Evolutionary conservation across 2,329 filamentous ascomycete genomes (phyloP).

Genomic region (Fusarium clavum): DNA sequence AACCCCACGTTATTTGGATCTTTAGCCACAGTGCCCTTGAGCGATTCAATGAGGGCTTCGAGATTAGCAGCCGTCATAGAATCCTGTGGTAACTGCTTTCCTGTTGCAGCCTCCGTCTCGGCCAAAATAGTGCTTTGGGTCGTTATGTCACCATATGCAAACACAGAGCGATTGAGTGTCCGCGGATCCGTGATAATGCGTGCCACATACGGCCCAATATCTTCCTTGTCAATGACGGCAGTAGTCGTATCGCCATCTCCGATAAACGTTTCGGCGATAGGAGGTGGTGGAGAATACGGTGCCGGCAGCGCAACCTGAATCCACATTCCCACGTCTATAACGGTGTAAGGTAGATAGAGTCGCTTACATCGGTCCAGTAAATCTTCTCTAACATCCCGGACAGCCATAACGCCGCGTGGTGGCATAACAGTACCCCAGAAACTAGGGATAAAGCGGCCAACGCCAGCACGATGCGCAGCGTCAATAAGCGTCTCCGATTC

Average conservation of each 20-base stretch:
- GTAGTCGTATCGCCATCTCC: conserved; percentile 51
- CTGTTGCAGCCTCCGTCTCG: background rate
- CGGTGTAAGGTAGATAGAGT: background rate
- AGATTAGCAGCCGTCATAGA: background rate
- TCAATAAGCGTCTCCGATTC: background rate
- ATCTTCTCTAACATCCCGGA: background rate
- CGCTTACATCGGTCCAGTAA: background rate
- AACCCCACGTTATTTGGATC: background rate
- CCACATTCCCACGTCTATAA: background rate
- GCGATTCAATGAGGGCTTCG: background rate
- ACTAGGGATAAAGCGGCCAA: background rate
- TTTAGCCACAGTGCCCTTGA: background rate
- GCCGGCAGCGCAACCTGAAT: background rate
- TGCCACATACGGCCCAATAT: conserved; percentile 64
- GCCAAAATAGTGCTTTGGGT: conserved; percentile 48
- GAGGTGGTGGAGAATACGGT: background rate
- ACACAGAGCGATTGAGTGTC: conserved; percentile 64
- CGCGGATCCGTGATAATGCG: conserved; percentile 62
- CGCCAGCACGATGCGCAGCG: background rate
- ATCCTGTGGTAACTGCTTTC: background rate
- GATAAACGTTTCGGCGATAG: background rate
- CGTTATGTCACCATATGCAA: conserved; percentile 59
- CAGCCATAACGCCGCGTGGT: background rate
- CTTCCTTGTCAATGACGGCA: conserved; percentile 60
- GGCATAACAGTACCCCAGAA: background rate